phyloP scores from a whole-genome alignment of 805 yeast genomes.

The Blastobotrys muscicola region DNA sequence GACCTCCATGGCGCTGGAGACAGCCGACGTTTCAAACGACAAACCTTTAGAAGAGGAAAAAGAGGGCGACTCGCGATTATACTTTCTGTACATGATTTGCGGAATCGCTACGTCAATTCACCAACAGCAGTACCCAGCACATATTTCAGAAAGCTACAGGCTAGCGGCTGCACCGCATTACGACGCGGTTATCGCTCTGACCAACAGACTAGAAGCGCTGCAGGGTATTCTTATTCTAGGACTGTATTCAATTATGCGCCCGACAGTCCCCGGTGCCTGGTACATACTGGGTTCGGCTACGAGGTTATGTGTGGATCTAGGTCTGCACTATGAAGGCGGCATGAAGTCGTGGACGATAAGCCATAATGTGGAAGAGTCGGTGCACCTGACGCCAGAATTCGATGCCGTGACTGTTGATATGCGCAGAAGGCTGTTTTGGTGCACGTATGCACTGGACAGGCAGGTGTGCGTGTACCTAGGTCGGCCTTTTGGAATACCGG shows the following conservation, averaged over 20 bases:
- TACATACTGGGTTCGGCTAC: conserved; percentile 73
- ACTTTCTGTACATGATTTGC: conserved; percentile 65
- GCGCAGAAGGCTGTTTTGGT: conserved; percentile 78
- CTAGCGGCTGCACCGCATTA: conserved; percentile 52
- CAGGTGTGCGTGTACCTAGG: conserved; percentile 82
- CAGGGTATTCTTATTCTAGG: conserved; percentile 65
- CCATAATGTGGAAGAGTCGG: conserved; percentile 4
- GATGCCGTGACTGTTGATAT: conserved; percentile 56
- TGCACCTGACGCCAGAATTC: conserved; percentile 9
- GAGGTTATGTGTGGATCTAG: conserved; percentile 73
- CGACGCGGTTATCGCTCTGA: conserved; percentile 46
- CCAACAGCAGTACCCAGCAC: conserved; percentile 55
- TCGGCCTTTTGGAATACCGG: conserved; percentile 83
- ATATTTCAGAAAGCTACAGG: conserved; percentile 61
- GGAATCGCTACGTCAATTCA: conserved; percentile 73
- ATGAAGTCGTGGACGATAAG: conserved; percentile 16
- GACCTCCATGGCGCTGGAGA: conserved; percentile 4
- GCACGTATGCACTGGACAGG: conserved; percentile 76
- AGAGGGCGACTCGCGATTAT: conserved; percentile 21
- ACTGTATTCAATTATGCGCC: conserved; percentile 74
- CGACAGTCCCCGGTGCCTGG: conserved; percentile 91
- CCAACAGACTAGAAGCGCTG: conserved; percentile 58
- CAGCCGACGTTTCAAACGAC: conserved; percentile 1
- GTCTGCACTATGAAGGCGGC: conserved; percentile 60
- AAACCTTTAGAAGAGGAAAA: not conserved